These are phyloP conservation scores for Talaromyces stipitatus DNA, from an alignment of 495 filamentous ascomycete species.

Conservation along the genomic window DNA sequence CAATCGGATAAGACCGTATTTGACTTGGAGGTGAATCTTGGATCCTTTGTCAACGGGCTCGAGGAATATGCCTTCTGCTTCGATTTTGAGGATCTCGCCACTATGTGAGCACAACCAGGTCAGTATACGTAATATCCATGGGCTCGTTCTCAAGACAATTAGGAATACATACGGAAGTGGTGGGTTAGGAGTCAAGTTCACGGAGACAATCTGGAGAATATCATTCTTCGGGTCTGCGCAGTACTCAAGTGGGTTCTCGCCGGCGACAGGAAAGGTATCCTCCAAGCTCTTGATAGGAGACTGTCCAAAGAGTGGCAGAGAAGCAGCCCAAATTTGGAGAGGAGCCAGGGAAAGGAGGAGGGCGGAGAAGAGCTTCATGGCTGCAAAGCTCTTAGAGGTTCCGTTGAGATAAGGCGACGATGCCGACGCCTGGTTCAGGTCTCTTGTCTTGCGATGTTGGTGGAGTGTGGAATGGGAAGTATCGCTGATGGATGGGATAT, in stretches of 20 bases:
- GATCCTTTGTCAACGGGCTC: conserved; percentile 67
- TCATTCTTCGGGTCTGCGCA: conserved; percentile 57
- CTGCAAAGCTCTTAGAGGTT: conserved; percentile 6
- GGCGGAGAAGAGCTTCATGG: conserved; percentile 42
- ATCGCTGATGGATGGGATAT: not conserved
- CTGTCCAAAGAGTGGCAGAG: conserved; percentile 22
- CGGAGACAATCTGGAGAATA: conserved; percentile 65
- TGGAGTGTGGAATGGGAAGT: not conserved
- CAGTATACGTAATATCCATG: conserved; percentile 1
- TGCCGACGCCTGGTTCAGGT: not conserved
- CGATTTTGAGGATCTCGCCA: conserved; percentile 70
- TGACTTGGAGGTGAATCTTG: conserved; percentile 73
- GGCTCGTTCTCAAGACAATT: not conserved
- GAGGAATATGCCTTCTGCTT: conserved; percentile 63
- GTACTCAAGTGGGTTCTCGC: conserved; percentile 46
- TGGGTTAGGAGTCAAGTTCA: conserved; percentile 80
- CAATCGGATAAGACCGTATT: conserved; percentile 87
- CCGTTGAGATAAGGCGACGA: not conserved
- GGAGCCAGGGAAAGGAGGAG: conserved; percentile 27
- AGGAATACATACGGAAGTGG: conserved; percentile 64
- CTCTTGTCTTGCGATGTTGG: not conserved
- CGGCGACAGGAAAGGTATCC: conserved; percentile 20
- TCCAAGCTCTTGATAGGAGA: conserved; percentile 15
- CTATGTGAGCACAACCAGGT: conserved; percentile 34
- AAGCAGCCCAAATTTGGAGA: conserved; percentile 26